phyloP scores from a whole-genome alignment of 2,329 filamentous ascomycete genomes.

The Hypocreales sp. region DNA sequence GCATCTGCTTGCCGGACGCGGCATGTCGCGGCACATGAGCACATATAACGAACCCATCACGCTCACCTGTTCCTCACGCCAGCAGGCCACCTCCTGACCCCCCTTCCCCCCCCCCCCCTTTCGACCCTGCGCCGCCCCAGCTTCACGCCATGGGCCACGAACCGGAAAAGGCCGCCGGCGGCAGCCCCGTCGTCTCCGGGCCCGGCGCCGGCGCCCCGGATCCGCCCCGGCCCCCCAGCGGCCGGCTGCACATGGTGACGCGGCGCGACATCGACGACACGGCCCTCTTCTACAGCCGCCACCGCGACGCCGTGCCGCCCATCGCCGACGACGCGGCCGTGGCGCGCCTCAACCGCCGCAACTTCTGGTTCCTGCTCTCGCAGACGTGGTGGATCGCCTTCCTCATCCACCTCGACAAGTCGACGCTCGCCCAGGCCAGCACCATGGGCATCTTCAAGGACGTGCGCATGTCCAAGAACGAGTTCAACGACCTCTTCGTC shows the following conservation, averaged over 20 bases:
- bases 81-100: too few relatives aligned
- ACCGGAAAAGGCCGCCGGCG: too few relatives aligned
- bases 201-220: too few relatives aligned
- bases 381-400: slow-evolving; percentile 11
- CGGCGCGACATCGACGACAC: slow-evolving; percentile 9
- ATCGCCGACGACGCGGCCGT: slow-evolving; percentile 4
- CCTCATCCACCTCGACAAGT: slow-evolving; percentile 11
- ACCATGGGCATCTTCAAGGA: slow-evolving; percentile 12
- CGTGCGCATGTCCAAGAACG: slow-evolving; percentile 7
- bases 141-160: too few relatives aligned
- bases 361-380: slow-evolving; percentile 9
- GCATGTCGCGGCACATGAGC: too few relatives aligned
- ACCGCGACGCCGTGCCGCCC: slow-evolving; percentile 5
- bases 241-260: slow-evolving; percentile 4
- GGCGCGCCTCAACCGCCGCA: slow-evolving; percentile 6
- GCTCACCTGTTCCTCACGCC: too few relatives aligned
- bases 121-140: too few relatives aligned
- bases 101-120: too few relatives aligned
- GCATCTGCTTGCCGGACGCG: too few relatives aligned
- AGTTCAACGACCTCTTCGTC: slow-evolving; percentile 9
- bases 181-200: too few relatives aligned
- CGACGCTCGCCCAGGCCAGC: slow-evolving; percentile 8
- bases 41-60: too few relatives aligned
- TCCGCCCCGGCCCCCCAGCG: neutral
- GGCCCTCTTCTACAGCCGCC: slow-evolving; percentile 9